These are phyloP conservation scores for Euphorbia celastroides DNA, from an alignment of 441 rosid species.

Conservation along the genomic window DNA sequence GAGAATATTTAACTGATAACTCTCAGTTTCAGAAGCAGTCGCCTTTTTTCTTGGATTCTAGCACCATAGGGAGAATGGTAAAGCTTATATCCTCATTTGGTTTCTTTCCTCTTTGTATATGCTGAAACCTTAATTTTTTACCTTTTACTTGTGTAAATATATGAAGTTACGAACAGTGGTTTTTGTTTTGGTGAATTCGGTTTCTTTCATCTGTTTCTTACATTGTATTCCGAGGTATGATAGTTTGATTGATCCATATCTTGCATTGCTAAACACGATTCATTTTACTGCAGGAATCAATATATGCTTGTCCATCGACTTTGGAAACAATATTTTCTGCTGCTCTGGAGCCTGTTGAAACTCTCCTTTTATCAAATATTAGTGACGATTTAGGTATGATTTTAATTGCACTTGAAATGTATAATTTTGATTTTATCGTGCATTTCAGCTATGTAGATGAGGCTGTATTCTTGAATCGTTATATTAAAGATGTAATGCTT, in stretches of 20 bases:
- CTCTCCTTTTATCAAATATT: conserved; percentile 25
- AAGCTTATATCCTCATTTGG: conserved; percentile 3
- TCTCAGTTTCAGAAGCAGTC: conserved; percentile 32
- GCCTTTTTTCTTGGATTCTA: conserved; percentile 29
- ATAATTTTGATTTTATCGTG: neutral
- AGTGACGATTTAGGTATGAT: conserved; percentile 35
- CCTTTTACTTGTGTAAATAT: neutral
- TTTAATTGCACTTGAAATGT: conserved; percentile 1
- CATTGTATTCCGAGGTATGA: conserved; percentile 1
- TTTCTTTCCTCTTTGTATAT: neutral
- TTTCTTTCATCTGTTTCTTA: neutral
- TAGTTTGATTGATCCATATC: neutral
- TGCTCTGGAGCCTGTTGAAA: conserved; percentile 41
- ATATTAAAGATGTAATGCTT: conserved; percentile 4
- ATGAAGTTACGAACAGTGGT: neutral
- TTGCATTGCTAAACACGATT: conserved; percentile 7
- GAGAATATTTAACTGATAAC: conserved; percentile 23
- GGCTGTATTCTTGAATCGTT: neutral
- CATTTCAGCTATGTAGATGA: neutral
- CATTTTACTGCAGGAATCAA: conserved; percentile 38
- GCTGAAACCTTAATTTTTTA: neutral
- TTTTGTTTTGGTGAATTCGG: neutral
- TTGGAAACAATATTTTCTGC: conserved; percentile 66
- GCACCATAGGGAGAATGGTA: conserved; percentile 34
- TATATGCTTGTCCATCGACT: conserved; percentile 29